Evolutionary conservation across 371 early-diverging fungal genomes (phyloP).

Genomic region (Actinomucor elegans): DNA sequence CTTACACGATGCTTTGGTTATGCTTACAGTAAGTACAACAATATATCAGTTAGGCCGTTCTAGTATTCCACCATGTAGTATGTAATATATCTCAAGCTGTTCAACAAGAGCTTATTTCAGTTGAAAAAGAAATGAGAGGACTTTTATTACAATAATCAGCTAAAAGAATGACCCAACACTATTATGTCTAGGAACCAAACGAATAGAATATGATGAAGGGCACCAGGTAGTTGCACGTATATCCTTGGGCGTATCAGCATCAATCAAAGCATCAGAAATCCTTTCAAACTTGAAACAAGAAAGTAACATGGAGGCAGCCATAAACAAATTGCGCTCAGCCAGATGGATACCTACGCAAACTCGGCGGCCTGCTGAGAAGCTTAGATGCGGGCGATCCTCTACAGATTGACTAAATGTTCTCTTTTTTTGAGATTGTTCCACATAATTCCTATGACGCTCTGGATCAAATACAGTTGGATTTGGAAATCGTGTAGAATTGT

Average conservation of each 20-base stretch:
- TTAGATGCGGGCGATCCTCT: slow-evolving; percentile 39
- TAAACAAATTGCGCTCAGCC: slow-evolving; percentile 45
- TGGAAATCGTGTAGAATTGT: slow-evolving; percentile 28
- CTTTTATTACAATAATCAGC: too few species aligned
- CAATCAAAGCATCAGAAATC: slow-evolving; percentile 9
- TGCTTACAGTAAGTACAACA: too few species aligned
- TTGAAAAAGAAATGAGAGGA: too few species aligned
- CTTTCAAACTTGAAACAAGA: slow-evolving; percentile 39
- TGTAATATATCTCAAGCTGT: too few species aligned
- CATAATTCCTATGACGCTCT: slow-evolving; percentile 37
- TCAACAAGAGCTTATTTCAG: too few species aligned
- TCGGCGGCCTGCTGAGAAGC: slow-evolving; percentile 48
- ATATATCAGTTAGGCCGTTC: too few species aligned
- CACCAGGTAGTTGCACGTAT: slow-evolving; percentile 22
- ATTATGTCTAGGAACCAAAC: slow-evolving; percentile 29
- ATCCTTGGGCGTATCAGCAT: slow-evolving; percentile 23
- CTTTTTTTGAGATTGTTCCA: neutral
- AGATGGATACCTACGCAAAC: slow-evolving; percentile 52
- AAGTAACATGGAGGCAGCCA: slow-evolving; percentile 32
- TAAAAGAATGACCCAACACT: slow-evolving; percentile 11
- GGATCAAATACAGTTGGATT: slow-evolving; percentile 36
- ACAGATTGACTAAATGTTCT: slow-evolving; percentile 19
- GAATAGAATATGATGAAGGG: slow-evolving; percentile 25
- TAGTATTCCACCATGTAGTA: too few species aligned
- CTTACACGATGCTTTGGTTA: too few species aligned